Base-by-base conservation (phyloP, 2,329 filamentous ascomycete species). In the Chaetoscypha palmicola region DNA sequence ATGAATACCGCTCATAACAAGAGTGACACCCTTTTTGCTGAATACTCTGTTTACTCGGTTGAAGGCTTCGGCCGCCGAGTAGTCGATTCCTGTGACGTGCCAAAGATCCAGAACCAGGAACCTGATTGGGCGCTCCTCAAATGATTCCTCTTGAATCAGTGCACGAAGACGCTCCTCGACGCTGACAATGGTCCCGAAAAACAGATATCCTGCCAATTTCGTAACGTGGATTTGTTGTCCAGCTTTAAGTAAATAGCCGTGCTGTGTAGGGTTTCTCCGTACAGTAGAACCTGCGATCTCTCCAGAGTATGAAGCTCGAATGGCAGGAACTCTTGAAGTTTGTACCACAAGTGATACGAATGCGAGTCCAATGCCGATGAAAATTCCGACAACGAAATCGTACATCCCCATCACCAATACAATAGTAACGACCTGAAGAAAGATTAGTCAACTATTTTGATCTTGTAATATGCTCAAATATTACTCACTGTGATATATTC, bases 131-230 rank as follows among this genome's bases (percentile, higher is more conserved):
- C 81, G 76, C 52, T 78, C 70, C 20, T 72, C 70, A 60, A 96
- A 97, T 2, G 81, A 76, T 49, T 91, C 81, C 22, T 94, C 88
- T 21, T 90, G 82, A 36, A 97, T 81, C 23, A 97, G 68, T 3
- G 74, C 79, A 17, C 90, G 79, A 49, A 97, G 90, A 51, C 84
- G 84, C 50, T 87, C 85, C 64, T 98, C 92, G 0, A 98, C 91
- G 37, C 87, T 88, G 41, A 96, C 91, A 52, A 98, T 95, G 2
- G 90, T 97, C 12, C 92, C 92, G 55, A 98, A 98, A 71, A 98
- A 98, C n/a, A 98, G 76, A 59, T 91, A 97, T 0, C 92, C 91
- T 0, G 86, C 83, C 12, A 98, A 74, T 64, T 97, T 97, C 58
- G 94, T 84, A 38, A 97, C 81, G 46, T 86, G 84, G 24, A 94